A percentile compares a stretch with the other conserved stretches of the same genome.
These are phyloP conservation scores for Fusarium sarcochroum DNA, from an alignment of 2,329 filamentous ascomycete genomes.

Conservation along the genomic window DNA sequence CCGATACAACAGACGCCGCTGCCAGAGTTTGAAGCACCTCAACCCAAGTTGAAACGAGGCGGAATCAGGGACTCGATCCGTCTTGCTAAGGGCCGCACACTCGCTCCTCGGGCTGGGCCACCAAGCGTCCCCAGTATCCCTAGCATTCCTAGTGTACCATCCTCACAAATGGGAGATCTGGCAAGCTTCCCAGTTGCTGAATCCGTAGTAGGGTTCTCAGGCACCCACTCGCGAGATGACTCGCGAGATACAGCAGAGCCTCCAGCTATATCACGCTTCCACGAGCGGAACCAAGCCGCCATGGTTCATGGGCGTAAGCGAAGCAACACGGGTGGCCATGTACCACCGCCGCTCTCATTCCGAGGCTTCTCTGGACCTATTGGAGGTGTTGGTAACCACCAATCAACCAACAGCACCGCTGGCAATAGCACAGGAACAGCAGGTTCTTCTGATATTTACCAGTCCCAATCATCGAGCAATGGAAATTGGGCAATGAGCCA, in stretches of 20 bases:
- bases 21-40: slow-evolving; percentile 66
- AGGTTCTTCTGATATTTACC: slow-evolving; percentile 72
- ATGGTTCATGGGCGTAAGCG: slow-evolving; percentile 82
- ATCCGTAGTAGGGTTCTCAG: slow-evolving; percentile 55
- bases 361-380: slow-evolving; percentile 79
- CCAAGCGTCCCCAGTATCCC: slow-evolving; percentile 68
- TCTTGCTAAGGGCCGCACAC: slow-evolving; percentile 80
- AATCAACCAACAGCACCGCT: slow-evolving; percentile 69
- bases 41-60: slow-evolving; percentile 62
- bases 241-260: slow-evolving; percentile 77
- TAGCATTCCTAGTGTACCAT: slow-evolving; percentile 55
- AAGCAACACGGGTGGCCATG: slow-evolving; percentile 87
- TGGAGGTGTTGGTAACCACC: slow-evolving; percentile 59
- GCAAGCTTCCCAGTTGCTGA: slow-evolving; percentile 58
- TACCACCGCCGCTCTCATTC: slow-evolving; percentile 78
- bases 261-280: slow-evolving; percentile 79
- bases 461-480: slow-evolving; percentile 65
- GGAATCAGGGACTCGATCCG: slow-evolving; percentile 90
- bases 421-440: slow-evolving; percentile 70
- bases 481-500: slow-evolving; percentile 62
- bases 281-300: slow-evolving; percentile 65
- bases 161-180: slow-evolving; percentile 55
- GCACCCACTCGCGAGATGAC: slow-evolving; percentile 60
- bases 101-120: slow-evolving; percentile 59
- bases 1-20: slow-evolving; percentile 59